Percentiles rank a stretch among this genome's conserved stretches.
phyloP scores from a whole-genome alignment of 208 protist species.

The Acanthamoeba lenticulata region DNA sequence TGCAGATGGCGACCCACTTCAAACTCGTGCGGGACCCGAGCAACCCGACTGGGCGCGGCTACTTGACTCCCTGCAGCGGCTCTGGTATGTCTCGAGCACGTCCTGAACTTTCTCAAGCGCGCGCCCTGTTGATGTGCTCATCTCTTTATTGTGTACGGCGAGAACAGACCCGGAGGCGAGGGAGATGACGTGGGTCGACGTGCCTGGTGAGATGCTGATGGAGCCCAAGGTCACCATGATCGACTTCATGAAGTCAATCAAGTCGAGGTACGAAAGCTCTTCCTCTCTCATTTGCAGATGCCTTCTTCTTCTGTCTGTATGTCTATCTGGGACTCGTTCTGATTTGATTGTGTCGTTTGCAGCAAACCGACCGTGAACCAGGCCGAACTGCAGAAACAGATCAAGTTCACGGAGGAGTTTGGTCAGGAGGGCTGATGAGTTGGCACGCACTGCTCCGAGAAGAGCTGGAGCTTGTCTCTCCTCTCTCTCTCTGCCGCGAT shows the following conservation, averaged over 20 bases:
- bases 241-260: constrained; percentile 24
- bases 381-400: constrained; percentile 92
- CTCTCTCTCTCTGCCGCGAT: too few species aligned
- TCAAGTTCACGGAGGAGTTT: constrained; percentile 96
- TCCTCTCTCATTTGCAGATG: background rate
- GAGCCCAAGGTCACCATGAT: constrained; percentile 89
- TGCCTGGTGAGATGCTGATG: constrained; percentile 92
- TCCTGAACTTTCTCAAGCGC: background rate
- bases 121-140: too few species aligned
- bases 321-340: background rate
- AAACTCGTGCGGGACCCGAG: constrained; percentile 87
- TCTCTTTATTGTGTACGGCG: background rate
- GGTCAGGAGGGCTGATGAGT: constrained; percentile 82
- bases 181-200: constrained; percentile 93
- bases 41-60: background rate
- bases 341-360: constrained; percentile 84
- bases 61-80: constrained; percentile 12
- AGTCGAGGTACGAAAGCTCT: background rate
- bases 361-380: constrained; percentile 92
- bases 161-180: constrained; percentile 87
- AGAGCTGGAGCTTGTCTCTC: too few species aligned
- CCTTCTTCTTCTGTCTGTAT: background rate
- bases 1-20: constrained; percentile 98
- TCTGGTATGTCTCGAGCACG: background rate
- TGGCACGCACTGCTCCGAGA: too few species aligned